phyloP scores from a whole-genome alignment of 1,284 basidiomycete species.

The Sporisorium iseilematis-ciliati region DNA sequence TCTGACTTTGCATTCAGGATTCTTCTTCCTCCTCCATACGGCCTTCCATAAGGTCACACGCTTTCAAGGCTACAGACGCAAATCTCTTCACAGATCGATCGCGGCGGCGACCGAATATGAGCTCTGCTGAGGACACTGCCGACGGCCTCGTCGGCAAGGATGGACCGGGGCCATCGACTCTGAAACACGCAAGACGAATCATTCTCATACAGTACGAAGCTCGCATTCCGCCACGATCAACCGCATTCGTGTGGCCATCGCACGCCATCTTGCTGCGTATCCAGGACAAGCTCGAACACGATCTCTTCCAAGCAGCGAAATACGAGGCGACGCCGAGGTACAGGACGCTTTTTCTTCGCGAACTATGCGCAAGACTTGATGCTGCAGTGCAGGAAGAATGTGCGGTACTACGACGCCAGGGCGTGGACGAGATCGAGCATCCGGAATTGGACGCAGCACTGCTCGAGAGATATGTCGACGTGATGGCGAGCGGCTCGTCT shows the following conservation, averaged over 20 bases:
- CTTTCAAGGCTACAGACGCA: background rate
- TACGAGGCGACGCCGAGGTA: conserved; percentile 32
- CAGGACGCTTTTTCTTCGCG: conserved; percentile 38
- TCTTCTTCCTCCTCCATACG: background rate
- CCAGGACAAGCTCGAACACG: conserved; percentile 31
- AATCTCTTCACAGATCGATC: background rate
- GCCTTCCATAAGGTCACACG: background rate
- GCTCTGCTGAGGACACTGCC: background rate
- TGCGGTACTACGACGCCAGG: conserved; percentile 14
- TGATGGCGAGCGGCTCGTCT: conserved; percentile 24
- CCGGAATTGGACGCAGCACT: conserved; percentile 46
- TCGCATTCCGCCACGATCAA: conserved; percentile 37
- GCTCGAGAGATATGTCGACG: conserved; percentile 42
- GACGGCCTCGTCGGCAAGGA: background rate
- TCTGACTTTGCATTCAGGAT: background rate
- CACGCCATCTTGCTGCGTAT: conserved; percentile 22
- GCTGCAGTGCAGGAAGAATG: conserved; percentile 41
- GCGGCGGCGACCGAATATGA: background rate
- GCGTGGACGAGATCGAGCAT: conserved; percentile 40
- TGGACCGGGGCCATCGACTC: conserved; percentile 34
- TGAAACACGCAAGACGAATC: conserved; percentile 26
- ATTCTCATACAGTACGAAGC: conserved; percentile 48
- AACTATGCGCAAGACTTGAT: conserved; percentile 39
- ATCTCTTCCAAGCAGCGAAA: conserved; percentile 24
- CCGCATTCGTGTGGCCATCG: conserved; percentile 41